A percentile compares a stretch with the other conserved stretches of the same genome.
Evolutionary conservation across 805 yeast genomes (phyloP).

Genomic region (Ogataea nitratoaversa): DNA sequence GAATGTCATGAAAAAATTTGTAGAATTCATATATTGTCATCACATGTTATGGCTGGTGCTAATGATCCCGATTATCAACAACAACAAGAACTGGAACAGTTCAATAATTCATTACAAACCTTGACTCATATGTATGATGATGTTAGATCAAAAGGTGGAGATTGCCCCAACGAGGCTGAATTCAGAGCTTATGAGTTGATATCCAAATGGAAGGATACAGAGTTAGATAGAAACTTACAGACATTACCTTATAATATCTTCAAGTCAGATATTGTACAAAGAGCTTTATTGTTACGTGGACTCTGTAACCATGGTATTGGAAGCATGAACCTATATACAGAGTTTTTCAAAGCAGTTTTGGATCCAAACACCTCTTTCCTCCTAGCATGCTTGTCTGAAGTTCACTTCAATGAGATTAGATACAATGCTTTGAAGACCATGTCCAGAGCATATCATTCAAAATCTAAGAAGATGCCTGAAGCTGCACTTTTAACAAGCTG

Average conservation of each 20-base stretch:
- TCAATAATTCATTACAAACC: constrained; percentile 87
- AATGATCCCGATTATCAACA: constrained; percentile 69
- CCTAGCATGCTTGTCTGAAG: constrained; percentile 70
- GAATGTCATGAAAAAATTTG: constrained; percentile 91
- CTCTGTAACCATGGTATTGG: constrained; percentile 64
- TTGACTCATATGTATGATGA: constrained; percentile 83
- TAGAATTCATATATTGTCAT: constrained; percentile 73
- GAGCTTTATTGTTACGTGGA: constrained; percentile 68
- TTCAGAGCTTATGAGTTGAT: constrained; percentile 83
- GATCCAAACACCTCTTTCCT: constrained; percentile 56
- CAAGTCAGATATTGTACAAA: constrained; percentile 53
- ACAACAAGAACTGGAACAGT: constrained; percentile 94
- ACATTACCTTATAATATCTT: constrained; percentile 56
- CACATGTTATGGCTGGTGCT: constrained; percentile 81
- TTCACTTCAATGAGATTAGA: constrained; percentile 74
- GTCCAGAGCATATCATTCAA: constrained; percentile 62
- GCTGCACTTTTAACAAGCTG: constrained; percentile 41
- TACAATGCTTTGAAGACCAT: constrained; percentile 68
- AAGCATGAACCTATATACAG: constrained; percentile 53
- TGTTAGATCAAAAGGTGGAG: constrained; percentile 63
- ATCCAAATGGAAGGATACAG: constrained; percentile 79
- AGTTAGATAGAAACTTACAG: constrained; percentile 72
- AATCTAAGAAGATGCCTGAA: constrained; percentile 58
- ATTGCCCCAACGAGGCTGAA: constrained; percentile 83
- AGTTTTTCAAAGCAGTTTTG: constrained; percentile 56